phyloP scores from a whole-genome alignment of 306 rosid genomes.

The Psophocarpus tetragonolobus region DNA sequence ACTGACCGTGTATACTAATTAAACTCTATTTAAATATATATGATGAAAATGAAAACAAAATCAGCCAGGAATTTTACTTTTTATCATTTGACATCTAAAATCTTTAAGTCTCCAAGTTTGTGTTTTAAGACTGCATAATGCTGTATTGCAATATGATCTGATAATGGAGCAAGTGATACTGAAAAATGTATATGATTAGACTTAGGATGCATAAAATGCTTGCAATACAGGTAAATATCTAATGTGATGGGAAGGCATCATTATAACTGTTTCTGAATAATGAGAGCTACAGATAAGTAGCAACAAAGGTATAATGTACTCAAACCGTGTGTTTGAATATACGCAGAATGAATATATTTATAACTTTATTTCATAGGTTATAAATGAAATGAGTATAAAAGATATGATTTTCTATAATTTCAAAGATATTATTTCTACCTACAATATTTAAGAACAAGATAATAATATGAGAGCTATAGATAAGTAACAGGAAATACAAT shows the following conservation, averaged over 20 bases:
- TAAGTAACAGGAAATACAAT: not conserved
- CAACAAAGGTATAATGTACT: too few species aligned
- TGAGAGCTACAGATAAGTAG: not conserved
- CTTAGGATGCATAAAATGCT: constrained; percentile 8
- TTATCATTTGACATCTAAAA: not conserved
- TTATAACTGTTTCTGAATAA: not conserved
- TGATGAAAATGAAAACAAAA: constrained; percentile 2
- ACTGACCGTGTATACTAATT: too few species aligned
- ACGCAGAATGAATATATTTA: too few species aligned
- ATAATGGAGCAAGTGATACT: not conserved
- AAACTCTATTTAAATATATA: too few species aligned
- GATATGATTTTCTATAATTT: too few species aligned
- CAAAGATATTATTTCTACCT: too few species aligned
- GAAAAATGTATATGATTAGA: constrained; percentile 1
- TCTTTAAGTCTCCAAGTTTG: not conserved
- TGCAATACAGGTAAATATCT: constrained; percentile 6
- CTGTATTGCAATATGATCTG: not conserved
- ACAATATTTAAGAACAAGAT: too few species aligned
- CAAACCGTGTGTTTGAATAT: too few species aligned
- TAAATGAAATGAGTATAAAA: too few species aligned
- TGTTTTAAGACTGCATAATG: constrained; percentile 17
- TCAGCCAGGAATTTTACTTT: not conserved
- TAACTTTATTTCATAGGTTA: too few species aligned
- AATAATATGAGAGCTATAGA: not conserved
- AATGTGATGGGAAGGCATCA: constrained; percentile 13